Conservation (phyloP, 2,329 filamentous ascomycete species). For the Mariannaea sp. region DNA sequence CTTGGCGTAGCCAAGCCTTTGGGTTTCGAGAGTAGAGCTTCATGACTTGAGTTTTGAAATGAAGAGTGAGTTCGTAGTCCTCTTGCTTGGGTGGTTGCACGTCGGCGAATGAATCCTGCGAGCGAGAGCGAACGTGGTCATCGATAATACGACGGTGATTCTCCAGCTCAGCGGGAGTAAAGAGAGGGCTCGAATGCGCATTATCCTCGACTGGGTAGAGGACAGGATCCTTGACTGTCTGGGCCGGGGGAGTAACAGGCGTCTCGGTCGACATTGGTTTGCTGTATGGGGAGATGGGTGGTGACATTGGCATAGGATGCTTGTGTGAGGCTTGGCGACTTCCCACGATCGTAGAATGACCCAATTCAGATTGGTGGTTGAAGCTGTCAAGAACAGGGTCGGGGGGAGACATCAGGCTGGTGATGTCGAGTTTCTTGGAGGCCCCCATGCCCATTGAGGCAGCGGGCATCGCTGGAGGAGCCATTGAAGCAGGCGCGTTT, state of each 20-base stretch:
- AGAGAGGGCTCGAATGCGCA: constrained; percentile 50
- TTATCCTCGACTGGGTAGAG: constrained; percentile 58
- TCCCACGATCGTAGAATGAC: constrained; percentile 26
- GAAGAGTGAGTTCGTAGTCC: constrained; percentile 59
- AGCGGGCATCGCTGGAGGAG: constrained; percentile 37
- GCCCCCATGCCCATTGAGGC: constrained; percentile 27
- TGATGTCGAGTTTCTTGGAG: constrained; percentile 54
- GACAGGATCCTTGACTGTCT: constrained; percentile 58
- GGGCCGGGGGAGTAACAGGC: constrained; percentile 37
- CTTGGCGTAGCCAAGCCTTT: constrained; percentile 53
- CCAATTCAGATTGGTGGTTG: constrained; percentile 35
- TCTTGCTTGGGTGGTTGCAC: constrained; percentile 54
- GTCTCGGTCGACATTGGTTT: constrained; percentile 44
- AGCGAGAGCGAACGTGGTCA: constrained; percentile 54
- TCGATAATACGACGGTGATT: constrained; percentile 54
- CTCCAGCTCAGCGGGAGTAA: constrained; percentile 49
- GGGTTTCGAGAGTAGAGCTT: constrained; percentile 51
- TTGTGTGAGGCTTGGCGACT: constrained; percentile 40
- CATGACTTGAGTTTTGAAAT: constrained; percentile 59
- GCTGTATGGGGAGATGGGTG: constrained; percentile 59
- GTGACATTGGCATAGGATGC: constrained; percentile 55
- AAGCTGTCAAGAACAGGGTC: constrained; percentile 62
- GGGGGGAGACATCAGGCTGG: constrained; percentile 66
- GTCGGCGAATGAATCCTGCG: constrained; percentile 48
- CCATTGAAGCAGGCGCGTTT: constrained; percentile 35